Base-by-base conservation (phyloP, 495 filamentous ascomycete genomes). In the Recurvomyces mirabilis region DNA sequence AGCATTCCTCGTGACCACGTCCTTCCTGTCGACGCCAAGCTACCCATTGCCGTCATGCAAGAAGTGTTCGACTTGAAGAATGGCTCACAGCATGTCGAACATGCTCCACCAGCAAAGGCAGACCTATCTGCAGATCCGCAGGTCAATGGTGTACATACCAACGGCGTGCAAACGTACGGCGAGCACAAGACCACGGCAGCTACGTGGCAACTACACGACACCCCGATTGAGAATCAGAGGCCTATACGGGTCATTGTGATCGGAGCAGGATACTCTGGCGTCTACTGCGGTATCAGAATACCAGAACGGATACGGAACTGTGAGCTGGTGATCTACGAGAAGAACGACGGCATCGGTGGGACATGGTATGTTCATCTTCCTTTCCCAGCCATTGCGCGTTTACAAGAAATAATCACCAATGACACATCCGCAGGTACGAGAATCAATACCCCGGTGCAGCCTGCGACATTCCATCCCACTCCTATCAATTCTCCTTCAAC, bases 371-470 rank as follows among this genome's bases (percentile, higher is more conserved):
- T 38, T 15, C 17, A n/a, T n/a, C n/a, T n/a, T n/a, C n/a, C n/a
- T n/a, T n/a, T n/a, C n/a, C n/a, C n/a, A n/a, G n/a, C n/a, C n/a
- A n/a, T n/a, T n/a, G n/a, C n/a, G n/a, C n/a, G n/a, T n/a, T n/a
- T n/a, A n/a, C n/a, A n/a, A n/a, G n/a, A n/a, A n/a, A n/a, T n/a
- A n/a, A n/a, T n/a, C n/a, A n/a, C n/a, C n/a, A n/a, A n/a, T n/a
- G n/a, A n/a, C n/a, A n/a, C n/a, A n/a, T n/a, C 3, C n/a, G 15
- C 2, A 54, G 81, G 80, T 75, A 73, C 32, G 78, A 82, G 58
- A 84, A 84, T 41, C 65, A 68, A 46, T 84, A 86, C 56, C 77
- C 79, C 0, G 79, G 80, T 15, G 75, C 78, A n/a, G 70, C 71
- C 14, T 61, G 61, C 34, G 59, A 62, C 37, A 49, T 64, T 11